A percentile compares a stretch with the other conserved stretches of the same genome.
phyloP scores from a whole-genome alignment of 768 basidiomycete genomes.

The Leucosporidium creatinivorum region DNA sequence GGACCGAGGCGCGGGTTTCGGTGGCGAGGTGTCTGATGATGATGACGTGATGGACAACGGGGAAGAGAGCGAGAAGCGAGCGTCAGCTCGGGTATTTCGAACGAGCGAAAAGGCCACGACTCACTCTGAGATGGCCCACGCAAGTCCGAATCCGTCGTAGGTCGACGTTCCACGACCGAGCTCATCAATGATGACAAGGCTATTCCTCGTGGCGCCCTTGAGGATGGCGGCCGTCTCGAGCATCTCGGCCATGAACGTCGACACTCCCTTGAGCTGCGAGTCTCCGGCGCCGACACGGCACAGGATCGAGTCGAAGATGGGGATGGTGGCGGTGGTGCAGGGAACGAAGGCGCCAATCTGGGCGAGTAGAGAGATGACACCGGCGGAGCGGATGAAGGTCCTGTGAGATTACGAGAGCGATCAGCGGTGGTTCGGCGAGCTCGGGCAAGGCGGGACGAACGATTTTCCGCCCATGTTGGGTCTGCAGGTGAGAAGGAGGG shows the following conservation, averaged over 20 bases:
- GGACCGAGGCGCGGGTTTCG: slow-evolving; percentile 81
- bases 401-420: neutral
- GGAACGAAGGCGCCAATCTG: slow-evolving; percentile 95
- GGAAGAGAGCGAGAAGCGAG: too few species aligned
- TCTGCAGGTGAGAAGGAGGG: neutral
- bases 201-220: slow-evolving; percentile 81
- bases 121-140: slow-evolving; percentile 98
- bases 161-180: slow-evolving; percentile 65
- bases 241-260: slow-evolving; percentile 99
- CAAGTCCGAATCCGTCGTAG: slow-evolving; percentile 93
- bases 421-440: neutral
- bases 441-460: slow-evolving; percentile 44
- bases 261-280: slow-evolving; percentile 93
- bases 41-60: too few species aligned
- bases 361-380: slow-evolving; percentile 93
- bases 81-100: neutral
- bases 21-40: slow-evolving; percentile 95
- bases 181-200: slow-evolving; percentile 95
- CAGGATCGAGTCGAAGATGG: slow-evolving; percentile 90
- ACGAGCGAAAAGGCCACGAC: slow-evolving; percentile 31
- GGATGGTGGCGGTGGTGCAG: slow-evolving; percentile 72
- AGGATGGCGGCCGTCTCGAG: slow-evolving; percentile 94
- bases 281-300: slow-evolving; percentile 97
- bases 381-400: slow-evolving; percentile 52
- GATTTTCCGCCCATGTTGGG: slow-evolving; percentile 99